Base-by-base conservation (phyloP, 2,329 filamentous ascomycete genomes). In the Madurella fahalii region DNA sequence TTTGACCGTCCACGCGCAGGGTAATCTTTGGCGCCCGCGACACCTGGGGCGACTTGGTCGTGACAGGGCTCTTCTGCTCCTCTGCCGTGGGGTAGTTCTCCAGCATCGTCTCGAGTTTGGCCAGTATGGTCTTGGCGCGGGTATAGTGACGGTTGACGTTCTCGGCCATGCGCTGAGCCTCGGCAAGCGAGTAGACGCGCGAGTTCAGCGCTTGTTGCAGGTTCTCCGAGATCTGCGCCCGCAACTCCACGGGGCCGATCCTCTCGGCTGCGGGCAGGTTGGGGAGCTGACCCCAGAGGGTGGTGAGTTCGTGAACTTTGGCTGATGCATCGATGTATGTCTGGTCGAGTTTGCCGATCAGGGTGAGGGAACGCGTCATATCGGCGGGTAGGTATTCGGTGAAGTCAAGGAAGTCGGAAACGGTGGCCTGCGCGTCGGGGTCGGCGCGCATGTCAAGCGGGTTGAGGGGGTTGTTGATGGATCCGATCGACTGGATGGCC, bases 361-460 rank as follows among this genome's bases (percentile, higher is more conserved):
- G 74, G 4, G 81, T 85, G 43, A 87, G 72, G 20, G 84, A 87
- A 54, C 85, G 81, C 58, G 79, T 74, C 63, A 87, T 79, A 65
- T 87, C 85, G 48, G 83, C 81, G 11, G 84, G 83, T 1, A 87
- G 77, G 68, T 87, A 85, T 68, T 88, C 85, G 62, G 83, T 86
- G 61, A 84, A 84, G 66, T 87, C 84, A 67, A 87, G 79, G 65
- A 86, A 87, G 68, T 87, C 84, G 56, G 82, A 85, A 16, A 86
- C 79, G n/a, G 83, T 86, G 7, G 84, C 83, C 63, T 86, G 83
- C 25, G 82, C 82, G 72, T 87, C 84, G 5, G 84, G 84, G 59
- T 87, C 84, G 50, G 77, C 76, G 61, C 80, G 79, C 66, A 79
- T 72, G 54, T 75, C 73, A 58, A 81, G 72, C 1, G 76, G 69